Percentiles rank a stretch among this genome's conserved stretches.
phyloP scores from a whole-genome alignment of 2,329 filamentous ascomycete species.

The Sclerotinia nivalis region DNA sequence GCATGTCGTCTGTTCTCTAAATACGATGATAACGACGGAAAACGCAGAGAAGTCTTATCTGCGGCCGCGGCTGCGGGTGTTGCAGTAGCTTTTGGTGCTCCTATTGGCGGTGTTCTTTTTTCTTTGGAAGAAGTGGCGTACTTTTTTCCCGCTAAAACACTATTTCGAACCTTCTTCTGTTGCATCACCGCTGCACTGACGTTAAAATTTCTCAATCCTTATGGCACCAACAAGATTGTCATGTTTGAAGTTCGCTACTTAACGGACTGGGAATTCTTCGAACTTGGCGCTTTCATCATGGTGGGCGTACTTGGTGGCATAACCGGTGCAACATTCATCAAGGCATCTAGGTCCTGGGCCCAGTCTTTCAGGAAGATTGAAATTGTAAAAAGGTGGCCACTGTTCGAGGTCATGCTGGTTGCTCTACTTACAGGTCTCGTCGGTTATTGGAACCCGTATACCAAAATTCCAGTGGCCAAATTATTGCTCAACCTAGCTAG shows the following conservation, averaged over 20 bases:
- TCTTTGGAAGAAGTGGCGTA: conserved; percentile 94
- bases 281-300: conserved; percentile 81
- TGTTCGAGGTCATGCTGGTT: conserved; percentile 86
- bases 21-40: conserved; percentile 91
- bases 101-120: conserved; percentile 86
- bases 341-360: conserved; percentile 89
- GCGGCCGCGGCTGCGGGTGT: conserved; percentile 90
- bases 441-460: conserved; percentile 92
- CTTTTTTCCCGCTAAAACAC: conserved; percentile 95
- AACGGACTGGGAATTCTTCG: conserved; percentile 91
- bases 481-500: conserved; percentile 87
- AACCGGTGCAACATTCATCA: conserved; percentile 90
- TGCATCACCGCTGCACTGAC: conserved; percentile 91
- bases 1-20: conserved; percentile 91
- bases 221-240: conserved; percentile 94
- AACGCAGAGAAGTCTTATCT: conserved; percentile 89
- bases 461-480: conserved; percentile 86
- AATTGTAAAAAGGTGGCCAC: conserved; percentile 76
- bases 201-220: conserved; percentile 92
- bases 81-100: conserved; percentile 90
- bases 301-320: conserved; percentile 83
- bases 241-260: conserved; percentile 92
- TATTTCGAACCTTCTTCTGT: conserved; percentile 97
- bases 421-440: conserved; percentile 80
- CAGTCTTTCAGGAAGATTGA: conserved; percentile 80